phyloP scores from a whole-genome alignment of 768 basidiomycete species.

The Collybia nuda region DNA sequence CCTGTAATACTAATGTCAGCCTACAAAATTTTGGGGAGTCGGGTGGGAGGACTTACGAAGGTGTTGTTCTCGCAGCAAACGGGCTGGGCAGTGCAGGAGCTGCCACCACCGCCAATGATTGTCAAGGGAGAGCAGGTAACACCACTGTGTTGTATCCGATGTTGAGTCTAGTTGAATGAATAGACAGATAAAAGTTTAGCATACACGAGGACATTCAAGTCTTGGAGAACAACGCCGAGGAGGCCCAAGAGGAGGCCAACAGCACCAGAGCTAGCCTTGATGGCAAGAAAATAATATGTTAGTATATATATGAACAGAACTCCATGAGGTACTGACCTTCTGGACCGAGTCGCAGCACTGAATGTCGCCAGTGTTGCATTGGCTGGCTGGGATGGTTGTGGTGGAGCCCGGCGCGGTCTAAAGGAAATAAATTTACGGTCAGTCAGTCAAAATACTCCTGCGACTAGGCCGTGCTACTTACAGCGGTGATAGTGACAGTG shows the following conservation, averaged over 20 bases:
- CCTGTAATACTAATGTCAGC: conserved; percentile 14
- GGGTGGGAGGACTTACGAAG: conserved; percentile 26
- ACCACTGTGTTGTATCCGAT: conserved; percentile 19
- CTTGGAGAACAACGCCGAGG: conserved; percentile 25
- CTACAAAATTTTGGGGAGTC: neutral
- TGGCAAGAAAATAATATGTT: neutral
- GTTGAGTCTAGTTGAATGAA: neutral
- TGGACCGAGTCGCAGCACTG: conserved; percentile 27
- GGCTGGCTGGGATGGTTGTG: conserved; percentile 16
- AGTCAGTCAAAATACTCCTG: neutral
- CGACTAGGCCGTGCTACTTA: neutral
- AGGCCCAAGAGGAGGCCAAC: conserved; percentile 24
- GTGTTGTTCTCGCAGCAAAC: conserved; percentile 37
- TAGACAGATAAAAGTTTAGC: conserved; percentile 3
- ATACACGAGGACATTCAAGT: conserved; percentile 25
- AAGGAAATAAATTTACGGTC: neutral
- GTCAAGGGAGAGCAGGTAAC: conserved; percentile 29
- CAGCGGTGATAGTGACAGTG: conserved; percentile 7
- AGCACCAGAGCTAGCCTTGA: conserved; percentile 13
- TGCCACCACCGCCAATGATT: conserved; percentile 22
- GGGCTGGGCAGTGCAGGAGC: conserved; percentile 27
- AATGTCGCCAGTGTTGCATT: conserved; percentile 28
- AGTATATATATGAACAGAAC: neutral
- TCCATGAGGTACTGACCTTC: conserved; percentile 6
- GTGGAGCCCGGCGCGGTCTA: conserved; percentile 16